Conservation (phyloP, 108 stramenopile species). For the Discostella stelligeroides region DNA sequence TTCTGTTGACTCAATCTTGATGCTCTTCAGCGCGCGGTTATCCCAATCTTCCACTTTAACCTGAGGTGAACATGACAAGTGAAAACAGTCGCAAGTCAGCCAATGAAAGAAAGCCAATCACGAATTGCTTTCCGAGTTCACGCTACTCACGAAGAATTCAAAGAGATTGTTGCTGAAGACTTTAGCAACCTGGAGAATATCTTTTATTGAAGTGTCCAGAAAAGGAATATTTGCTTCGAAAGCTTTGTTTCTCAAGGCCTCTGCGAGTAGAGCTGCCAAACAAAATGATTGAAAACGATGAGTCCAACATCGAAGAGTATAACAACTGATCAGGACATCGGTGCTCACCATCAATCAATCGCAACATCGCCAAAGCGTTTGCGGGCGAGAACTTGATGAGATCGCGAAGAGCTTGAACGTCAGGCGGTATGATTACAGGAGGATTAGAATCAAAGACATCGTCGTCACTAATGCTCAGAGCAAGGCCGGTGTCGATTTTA, state of each 20-base stretch:
- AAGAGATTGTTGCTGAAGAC: conserved; percentile 20
- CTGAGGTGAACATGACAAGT: too few relatives aligned
- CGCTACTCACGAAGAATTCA: conserved; percentile 26
- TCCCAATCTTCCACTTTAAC: conserved; percentile 13
- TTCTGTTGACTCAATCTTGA: neutral
- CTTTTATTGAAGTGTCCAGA: conserved; percentile 19
- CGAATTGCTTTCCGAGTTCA: too few relatives aligned
- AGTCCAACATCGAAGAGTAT: too few relatives aligned
- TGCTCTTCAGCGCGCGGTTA: conserved; percentile 1
- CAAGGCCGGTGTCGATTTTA: conserved; percentile 14
- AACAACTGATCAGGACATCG: too few relatives aligned
- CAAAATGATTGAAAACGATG: too few relatives aligned
- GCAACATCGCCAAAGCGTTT: conserved; percentile 23
- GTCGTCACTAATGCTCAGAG: conserved; percentile 12
- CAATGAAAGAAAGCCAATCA: too few relatives aligned
- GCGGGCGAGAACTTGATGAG: conserved; percentile 25
- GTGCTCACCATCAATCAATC: conserved; percentile 17
- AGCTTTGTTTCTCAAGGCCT: conserved; percentile 25
- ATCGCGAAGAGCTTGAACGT: conserved; percentile 19
- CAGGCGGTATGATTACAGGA: conserved; percentile 7
- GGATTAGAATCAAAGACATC: conserved; percentile 26
- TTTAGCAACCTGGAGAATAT: conserved; percentile 18
- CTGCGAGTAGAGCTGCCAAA: conserved; percentile 10
- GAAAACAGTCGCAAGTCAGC: neutral
- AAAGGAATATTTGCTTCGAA: conserved; percentile 27